Evolutionary conservation across 306 rosid genomes (phyloP).

Genomic region (Abrus pulchellus): DNA sequence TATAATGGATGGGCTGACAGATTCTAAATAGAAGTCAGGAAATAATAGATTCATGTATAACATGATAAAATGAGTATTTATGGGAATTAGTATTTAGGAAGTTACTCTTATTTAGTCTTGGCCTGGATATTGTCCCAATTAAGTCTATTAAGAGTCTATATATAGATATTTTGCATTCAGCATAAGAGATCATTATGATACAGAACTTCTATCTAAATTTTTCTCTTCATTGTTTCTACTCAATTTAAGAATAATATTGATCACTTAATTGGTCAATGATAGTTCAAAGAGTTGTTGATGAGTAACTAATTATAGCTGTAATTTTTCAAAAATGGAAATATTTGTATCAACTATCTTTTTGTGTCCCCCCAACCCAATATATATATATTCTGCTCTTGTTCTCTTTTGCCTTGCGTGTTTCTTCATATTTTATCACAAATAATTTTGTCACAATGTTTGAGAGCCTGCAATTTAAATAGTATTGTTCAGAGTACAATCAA

Average conservation of each 20-base stretch:
- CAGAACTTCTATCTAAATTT: neutral
- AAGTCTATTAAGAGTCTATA: too few species aligned
- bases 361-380: neutral
- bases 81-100: too few species aligned
- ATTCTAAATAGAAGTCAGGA: neutral
- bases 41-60: neutral
- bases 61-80: neutral
- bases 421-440: slow-evolving; percentile 28
- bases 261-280: neutral
- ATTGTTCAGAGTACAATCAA: too few species aligned
- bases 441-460: slow-evolving; percentile 20
- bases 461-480: slow-evolving; percentile 9
- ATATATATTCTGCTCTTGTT: slow-evolving; percentile 5
- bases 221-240: neutral
- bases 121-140: too few species aligned
- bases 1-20: slow-evolving; percentile 26
- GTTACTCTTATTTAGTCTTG: too few species aligned
- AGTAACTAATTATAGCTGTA: slow-evolving; percentile 4
- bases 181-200: too few species aligned
- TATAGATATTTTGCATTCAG: too few species aligned
- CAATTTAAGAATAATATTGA: too few species aligned
- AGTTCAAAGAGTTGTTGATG: slow-evolving; percentile 6
- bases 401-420: slow-evolving; percentile 20
- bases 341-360: neutral
- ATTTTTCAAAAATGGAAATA: slow-evolving; percentile 18